Percentiles rank a stretch among this genome's conserved stretches.
These are phyloP conservation scores for Aurifilum marmelostoma DNA, from an alignment of 2,329 filamentous ascomycete genomes.

Conservation along the genomic window DNA sequence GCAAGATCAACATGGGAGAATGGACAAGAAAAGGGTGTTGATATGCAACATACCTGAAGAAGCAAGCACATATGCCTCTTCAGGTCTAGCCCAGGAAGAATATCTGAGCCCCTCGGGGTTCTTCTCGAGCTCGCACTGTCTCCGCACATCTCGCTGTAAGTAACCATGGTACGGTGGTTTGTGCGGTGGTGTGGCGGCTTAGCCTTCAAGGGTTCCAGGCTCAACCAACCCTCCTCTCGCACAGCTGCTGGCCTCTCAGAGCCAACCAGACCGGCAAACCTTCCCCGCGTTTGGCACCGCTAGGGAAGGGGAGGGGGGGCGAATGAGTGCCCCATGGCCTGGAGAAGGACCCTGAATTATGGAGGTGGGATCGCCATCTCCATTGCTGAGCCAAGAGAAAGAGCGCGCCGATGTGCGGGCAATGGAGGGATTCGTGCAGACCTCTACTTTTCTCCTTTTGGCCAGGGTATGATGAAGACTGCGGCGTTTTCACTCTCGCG, in stretches of 20 bases:
- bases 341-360: neutral
- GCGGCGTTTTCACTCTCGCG: neutral
- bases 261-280: neutral
- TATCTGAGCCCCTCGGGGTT: conserved; percentile 6
- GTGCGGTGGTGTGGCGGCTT: conserved; percentile 3
- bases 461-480: neutral
- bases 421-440: neutral
- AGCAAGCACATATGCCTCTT: conserved; percentile 25
- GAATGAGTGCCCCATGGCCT: neutral
- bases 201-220: neutral
- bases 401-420: neutral
- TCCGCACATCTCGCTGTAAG: conserved; percentile 3
- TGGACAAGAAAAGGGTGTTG: neutral
- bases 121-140: conserved; percentile 21
- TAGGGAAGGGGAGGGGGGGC: too few species aligned
- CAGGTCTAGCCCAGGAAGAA: conserved; percentile 13
- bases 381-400: neutral
- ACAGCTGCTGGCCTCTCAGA: neutral
- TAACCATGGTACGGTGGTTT: neutral
- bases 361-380: neutral
- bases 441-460: neutral
- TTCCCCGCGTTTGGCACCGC: neutral
- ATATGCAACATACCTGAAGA: conserved; percentile 19
- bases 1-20: neutral
- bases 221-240: neutral